phyloP scores from a whole-genome alignment of 495 filamentous ascomycete genomes.

The Aspergillus saccharolyticus region DNA sequence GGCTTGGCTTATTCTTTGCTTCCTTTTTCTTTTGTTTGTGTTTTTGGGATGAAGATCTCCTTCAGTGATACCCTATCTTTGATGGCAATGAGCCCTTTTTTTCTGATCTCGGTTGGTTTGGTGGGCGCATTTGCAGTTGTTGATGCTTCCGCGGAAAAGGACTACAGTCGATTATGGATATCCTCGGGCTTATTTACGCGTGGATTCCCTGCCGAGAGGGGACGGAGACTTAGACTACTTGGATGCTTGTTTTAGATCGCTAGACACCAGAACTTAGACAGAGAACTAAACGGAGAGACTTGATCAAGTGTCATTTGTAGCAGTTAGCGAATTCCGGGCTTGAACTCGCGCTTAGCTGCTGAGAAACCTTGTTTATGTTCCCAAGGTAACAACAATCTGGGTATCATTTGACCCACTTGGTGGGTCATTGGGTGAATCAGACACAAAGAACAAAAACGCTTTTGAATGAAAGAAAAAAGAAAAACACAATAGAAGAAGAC shows the following conservation, averaged over 20 bases:
- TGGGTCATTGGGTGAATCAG: not conserved
- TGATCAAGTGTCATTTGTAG: not conserved
- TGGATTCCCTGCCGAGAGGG: not conserved
- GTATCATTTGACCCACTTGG: slow-evolving; percentile 6
- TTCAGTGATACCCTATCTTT: no score
- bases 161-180: not conserved
- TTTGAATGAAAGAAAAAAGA: no score
- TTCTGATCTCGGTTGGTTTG: no score
- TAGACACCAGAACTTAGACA: not conserved
- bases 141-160: not conserved
- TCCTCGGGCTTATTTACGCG: not conserved
- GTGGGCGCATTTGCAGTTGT: no score
- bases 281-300: no score
- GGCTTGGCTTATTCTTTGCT: no score
- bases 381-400: not conserved
- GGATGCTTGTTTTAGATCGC: no score
- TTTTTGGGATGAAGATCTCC: not conserved
- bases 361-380: not conserved
- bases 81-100: no score
- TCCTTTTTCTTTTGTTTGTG: not conserved
- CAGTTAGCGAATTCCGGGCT: not conserved
- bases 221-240: no score
- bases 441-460: not conserved
- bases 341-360: not conserved
- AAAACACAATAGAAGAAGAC: not conserved